Evolutionary conservation across 1,284 basidiomycete species (phyloP), one percentile per base, ranked within the genome.

Genomic region (Pyrrhoderma lamaoense): DNA sequence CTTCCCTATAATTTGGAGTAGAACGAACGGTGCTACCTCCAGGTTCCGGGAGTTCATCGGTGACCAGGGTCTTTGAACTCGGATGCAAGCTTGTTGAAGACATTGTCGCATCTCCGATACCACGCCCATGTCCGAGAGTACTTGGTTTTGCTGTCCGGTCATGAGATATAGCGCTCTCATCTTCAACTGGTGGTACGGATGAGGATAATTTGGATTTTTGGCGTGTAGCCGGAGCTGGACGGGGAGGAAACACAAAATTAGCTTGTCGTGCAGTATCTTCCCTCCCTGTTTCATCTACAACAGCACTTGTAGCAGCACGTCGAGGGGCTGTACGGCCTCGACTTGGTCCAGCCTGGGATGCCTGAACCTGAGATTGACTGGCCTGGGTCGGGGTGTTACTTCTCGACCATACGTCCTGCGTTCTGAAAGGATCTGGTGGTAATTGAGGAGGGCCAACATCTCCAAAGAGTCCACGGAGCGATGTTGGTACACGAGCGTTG

Each of bases 381-480:
- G 61, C 56, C 19, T 54, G 7, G 13, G 61, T 63, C 1, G 67
- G 64, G 23, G 68, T 62, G 45, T 61, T 64, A 22, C 63, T 63
- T 34, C 59, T 56, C 18, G 64, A 54, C 47, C 59, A 62, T 40
- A 65, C 65, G 11, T 59, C 55, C 44, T 74, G 69, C 19, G 75
- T 63, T 35, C 71, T 71, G 58, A 77, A 69, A 0, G 72, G 66
- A 44, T 76, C 75, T 27, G 66, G 62, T 9, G 67, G 62, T 18
- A 64, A 2, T 57, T 54, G 44, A 8, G 56, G 51, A 14, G n/a
- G 9, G 22, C 31, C 19, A 16, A 75, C 76, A 23, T 82, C 77
- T 52, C 80, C 81, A 60, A 89, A 89, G 14, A 89, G 68, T 54
- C 71, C 67, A 0, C 85, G 81, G 18, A 89, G 67, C 3, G 84